phyloP scores from a whole-genome alignment of 345 rosid genomes.

The Raphanus sativus region DNA sequence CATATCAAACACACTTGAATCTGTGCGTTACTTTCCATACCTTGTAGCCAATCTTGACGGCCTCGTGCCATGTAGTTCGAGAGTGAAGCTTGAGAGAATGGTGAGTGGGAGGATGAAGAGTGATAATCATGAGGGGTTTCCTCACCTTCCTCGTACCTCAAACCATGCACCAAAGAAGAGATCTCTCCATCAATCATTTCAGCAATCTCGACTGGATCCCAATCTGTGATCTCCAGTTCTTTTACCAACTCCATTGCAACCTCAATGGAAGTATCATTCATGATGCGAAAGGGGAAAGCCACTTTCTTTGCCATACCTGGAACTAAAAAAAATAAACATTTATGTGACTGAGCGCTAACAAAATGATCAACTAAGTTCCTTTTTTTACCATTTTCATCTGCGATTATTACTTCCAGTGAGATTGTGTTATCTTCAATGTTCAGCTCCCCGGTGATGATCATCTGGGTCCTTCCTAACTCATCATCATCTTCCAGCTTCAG shows the following conservation, averaged over 20 bases:
- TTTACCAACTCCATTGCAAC: slow-evolving; percentile 83
- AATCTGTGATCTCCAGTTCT: slow-evolving; percentile 66
- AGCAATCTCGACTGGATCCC: slow-evolving; percentile 75
- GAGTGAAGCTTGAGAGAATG: slow-evolving; percentile 58
- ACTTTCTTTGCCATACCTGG: slow-evolving; percentile 55
- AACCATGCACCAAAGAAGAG: slow-evolving; percentile 51
- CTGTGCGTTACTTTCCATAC: slow-evolving; percentile 38
- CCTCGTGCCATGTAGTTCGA: slow-evolving; percentile 44
- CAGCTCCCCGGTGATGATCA: slow-evolving; percentile 69
- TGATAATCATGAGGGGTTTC: slow-evolving; percentile 30
- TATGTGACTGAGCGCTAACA: background rate
- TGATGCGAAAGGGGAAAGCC: slow-evolving; percentile 61
- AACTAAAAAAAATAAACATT: slow-evolving; percentile 23
- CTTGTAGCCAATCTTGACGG: slow-evolving; percentile 49
- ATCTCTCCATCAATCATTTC: slow-evolving; percentile 69
- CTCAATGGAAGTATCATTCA: slow-evolving; percentile 62
- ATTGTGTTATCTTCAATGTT: slow-evolving; percentile 68
- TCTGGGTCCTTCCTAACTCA: slow-evolving; percentile 45
- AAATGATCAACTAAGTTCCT: background rate
- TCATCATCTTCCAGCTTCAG: slow-evolving; percentile 52
- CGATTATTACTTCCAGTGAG: slow-evolving; percentile 59
- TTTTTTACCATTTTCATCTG: slow-evolving; percentile 53
- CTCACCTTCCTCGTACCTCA: slow-evolving; percentile 54
- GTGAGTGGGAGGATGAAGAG: slow-evolving; percentile 55
- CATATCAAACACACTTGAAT: slow-evolving; percentile 17